Percentiles rank a stretch among this genome's conserved stretches.
Conservation (phyloP, 2,329 filamentous ascomycete species). For the Stromatinia cepivora region DNA sequence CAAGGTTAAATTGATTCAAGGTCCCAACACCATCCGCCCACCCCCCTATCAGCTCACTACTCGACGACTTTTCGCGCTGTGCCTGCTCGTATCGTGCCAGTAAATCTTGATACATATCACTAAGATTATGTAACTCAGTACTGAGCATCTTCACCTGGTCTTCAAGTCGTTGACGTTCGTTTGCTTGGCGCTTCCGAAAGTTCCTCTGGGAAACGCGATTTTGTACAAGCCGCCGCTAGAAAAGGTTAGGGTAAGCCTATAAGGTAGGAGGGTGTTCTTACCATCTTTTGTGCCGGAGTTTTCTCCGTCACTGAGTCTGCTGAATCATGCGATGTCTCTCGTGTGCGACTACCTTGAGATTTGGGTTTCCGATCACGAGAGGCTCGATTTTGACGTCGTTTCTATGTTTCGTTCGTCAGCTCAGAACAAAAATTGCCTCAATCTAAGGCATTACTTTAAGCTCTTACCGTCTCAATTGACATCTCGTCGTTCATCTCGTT, state of each 20-base stretch:
- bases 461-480: background rate
- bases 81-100: slow-evolving; percentile 19
- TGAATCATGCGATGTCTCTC: slow-evolving; percentile 25
- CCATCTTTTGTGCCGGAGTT: slow-evolving; percentile 24
- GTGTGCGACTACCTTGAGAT: slow-evolving; percentile 19
- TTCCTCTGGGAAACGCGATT: slow-evolving; percentile 24
- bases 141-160: slow-evolving; percentile 24
- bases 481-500: slow-evolving; percentile 14
- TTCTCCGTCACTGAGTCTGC: slow-evolving; percentile 19
- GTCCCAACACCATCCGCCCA: slow-evolving; percentile 8
- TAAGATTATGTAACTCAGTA: slow-evolving; percentile 18
- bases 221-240: slow-evolving; percentile 22
- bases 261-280: background rate
- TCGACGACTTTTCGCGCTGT: slow-evolving; percentile 17
- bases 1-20: slow-evolving; percentile 2
- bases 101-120: slow-evolving; percentile 20
- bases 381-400: slow-evolving; percentile 12
- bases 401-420: slow-evolving; percentile 7
- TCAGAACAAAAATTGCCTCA: background rate
- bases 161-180: slow-evolving; percentile 21
- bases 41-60: slow-evolving; percentile 12
- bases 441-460: background rate
- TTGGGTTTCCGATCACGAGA: slow-evolving; percentile 13
- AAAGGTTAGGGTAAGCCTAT: background rate
- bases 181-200: slow-evolving; percentile 24